These are phyloP conservation scores for Mimosa pudica DNA, from an alignment of 306 rosid genomes.

Conservation along the genomic window DNA sequence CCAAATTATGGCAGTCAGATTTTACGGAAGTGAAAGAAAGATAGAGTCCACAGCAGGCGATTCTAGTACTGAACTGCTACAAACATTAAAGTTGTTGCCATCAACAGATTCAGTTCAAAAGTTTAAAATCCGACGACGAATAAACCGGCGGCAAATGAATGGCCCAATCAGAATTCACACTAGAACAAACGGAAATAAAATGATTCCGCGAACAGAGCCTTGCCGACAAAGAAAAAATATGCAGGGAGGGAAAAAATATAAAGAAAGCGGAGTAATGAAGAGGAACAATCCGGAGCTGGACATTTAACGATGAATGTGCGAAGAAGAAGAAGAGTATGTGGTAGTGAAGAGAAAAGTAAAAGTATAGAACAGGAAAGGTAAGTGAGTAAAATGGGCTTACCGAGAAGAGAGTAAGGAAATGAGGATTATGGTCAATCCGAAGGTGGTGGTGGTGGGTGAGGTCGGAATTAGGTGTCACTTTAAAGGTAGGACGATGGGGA, in stretches of 20 bases:
- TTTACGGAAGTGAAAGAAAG: not conserved
- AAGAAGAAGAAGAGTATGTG: not conserved
- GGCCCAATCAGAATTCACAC: not conserved
- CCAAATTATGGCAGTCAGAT: slow-evolving; percentile 33
- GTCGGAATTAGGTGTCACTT: slow-evolving; percentile 57
- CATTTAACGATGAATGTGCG: not conserved
- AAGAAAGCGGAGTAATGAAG: not conserved
- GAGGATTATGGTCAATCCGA: slow-evolving; percentile 39
- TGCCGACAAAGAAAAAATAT: slow-evolving; percentile 52
- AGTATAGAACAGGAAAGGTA: not conserved
- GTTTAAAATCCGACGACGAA: not conserved
- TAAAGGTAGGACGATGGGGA: slow-evolving; percentile 54
- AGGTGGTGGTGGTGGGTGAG: slow-evolving; percentile 32
- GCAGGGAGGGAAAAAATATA: not conserved
- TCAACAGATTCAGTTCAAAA: not conserved
- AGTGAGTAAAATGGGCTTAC: slow-evolving; percentile 48
- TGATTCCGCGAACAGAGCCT: slow-evolving; percentile 27
- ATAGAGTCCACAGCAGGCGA: not conserved
- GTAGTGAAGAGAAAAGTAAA: not conserved
- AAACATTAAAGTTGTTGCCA: not conserved
- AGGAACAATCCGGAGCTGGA: not conserved
- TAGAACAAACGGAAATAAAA: slow-evolving; percentile 21
- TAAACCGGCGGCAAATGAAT: slow-evolving; percentile 13
- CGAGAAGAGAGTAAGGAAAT: slow-evolving; percentile 30
- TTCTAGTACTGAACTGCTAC: not conserved